phyloP scores from a whole-genome alignment of 192 early-diverging fungal genomes.

The Coemansia sp. region DNA sequence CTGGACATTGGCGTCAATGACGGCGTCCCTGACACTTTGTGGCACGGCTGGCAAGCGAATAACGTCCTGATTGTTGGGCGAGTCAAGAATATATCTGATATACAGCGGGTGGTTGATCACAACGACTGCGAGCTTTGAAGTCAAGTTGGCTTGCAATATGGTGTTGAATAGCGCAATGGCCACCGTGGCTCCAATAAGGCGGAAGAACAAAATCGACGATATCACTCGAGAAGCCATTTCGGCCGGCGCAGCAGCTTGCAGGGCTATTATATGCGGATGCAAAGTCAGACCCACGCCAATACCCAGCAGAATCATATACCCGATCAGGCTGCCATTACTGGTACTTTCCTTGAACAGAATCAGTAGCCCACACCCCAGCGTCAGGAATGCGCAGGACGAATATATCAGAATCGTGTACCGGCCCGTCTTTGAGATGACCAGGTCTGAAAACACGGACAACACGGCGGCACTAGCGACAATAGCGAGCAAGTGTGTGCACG shows the following conservation, averaged over 20 bases:
- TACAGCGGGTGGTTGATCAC: constrained; percentile 26
- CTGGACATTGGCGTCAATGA: constrained; percentile 28
- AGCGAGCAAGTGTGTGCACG: constrained; percentile 19
- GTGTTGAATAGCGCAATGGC: constrained; percentile 44
- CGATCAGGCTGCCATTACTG: constrained; percentile 15
- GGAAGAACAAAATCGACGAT: constrained; percentile 26
- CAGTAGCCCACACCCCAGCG: constrained; percentile 27
- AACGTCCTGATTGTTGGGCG: constrained; percentile 37
- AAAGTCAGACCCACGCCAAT: constrained; percentile 33
- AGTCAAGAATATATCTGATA: constrained; percentile 29
- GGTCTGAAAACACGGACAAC: neutral
- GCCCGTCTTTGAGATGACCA: constrained; percentile 9
- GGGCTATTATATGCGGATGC: constrained; percentile 26
- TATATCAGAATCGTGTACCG: neutral
- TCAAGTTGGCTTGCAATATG: constrained; percentile 28
- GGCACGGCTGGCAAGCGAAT: constrained; percentile 36
- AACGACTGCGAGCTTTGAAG: constrained; percentile 32
- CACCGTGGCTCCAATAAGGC: constrained; percentile 24
- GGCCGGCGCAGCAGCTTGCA: constrained; percentile 12
- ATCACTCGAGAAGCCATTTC: constrained; percentile 14
- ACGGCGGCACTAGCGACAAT: constrained; percentile 14
- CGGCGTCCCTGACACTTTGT: constrained; percentile 34
- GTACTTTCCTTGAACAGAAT: constrained; percentile 21
- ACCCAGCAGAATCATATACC: constrained; percentile 37
- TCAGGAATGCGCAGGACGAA: constrained; percentile 12